These are phyloP conservation scores for Petrea volubilis DNA, from an alignment of 257 asterid genomes.

Conservation along the genomic window DNA sequence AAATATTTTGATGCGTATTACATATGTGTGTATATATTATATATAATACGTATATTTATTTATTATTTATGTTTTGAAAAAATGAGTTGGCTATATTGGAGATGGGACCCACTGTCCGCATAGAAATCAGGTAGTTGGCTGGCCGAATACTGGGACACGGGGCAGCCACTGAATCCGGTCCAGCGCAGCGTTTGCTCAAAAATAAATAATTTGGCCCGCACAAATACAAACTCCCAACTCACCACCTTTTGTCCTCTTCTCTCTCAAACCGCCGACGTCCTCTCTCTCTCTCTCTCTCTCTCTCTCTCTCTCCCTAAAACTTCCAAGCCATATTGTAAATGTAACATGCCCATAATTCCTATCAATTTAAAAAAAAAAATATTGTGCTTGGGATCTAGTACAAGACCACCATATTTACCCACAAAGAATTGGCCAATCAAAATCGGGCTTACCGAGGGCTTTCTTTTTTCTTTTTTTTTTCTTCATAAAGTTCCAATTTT, in stretches of 20 bases:
- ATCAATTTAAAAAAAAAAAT: neutral
- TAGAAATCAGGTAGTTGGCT: neutral
- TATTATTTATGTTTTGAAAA: too few species aligned
- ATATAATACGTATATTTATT: too few species aligned
- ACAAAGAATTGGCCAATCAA: neutral
- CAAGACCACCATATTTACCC: neutral
- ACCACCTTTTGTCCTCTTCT: slow-evolving; percentile 22
- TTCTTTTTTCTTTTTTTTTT: too few species aligned
- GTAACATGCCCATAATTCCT: neutral
- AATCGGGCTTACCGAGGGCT: neutral
- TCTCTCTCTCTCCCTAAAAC: neutral
- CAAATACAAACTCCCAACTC: slow-evolving; percentile 23
- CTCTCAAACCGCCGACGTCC: slow-evolving; percentile 23
- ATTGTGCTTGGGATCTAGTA: neutral
- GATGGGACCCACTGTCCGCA: neutral
- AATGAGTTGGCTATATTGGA: neutral
- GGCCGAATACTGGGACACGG: neutral
- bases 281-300: neutral
- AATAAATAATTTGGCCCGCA: slow-evolving; percentile 1
- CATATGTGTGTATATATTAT: too few species aligned
- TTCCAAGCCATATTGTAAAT: neutral
- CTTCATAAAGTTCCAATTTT: too few species aligned
- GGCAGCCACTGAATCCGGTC: slow-evolving; percentile 14
- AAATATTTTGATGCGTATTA: too few species aligned
- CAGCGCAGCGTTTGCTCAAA: slow-evolving; percentile 9